Evolutionary conservation across 2,329 filamentous ascomycete genomes (phyloP).

Genomic region (Verticillium nonalfalfae): DNA sequence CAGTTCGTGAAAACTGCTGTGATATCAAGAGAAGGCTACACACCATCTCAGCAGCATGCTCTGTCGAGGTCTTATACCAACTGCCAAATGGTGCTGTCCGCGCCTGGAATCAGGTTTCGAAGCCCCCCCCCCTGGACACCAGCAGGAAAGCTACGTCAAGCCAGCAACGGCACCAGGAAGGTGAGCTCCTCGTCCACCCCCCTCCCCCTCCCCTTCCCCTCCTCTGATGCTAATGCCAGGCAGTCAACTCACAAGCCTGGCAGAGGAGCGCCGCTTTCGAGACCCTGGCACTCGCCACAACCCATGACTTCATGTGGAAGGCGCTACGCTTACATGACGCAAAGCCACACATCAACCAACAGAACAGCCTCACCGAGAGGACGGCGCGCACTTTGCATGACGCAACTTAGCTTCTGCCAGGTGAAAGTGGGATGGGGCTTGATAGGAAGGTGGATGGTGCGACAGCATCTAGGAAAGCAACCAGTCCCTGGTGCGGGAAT

Average conservation of each 20-base stretch:
- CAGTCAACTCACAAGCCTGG: background rate
- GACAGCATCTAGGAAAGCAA: conserved; percentile 1
- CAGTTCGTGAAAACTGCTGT: conserved; percentile 2
- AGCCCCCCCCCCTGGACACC: background rate
- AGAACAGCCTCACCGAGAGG: background rate
- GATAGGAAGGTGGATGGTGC: conserved; percentile 7
- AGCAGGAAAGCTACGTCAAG: conserved; percentile 10
- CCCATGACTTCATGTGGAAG: conserved; percentile 11
- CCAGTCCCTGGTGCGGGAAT: background rate
- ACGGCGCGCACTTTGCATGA: conserved; percentile 7
- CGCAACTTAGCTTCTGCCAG: conserved; percentile 9
- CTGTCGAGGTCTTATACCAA: conserved; percentile 12
- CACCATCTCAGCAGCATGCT: background rate
- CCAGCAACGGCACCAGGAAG: background rate
- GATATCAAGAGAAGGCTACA: background rate
- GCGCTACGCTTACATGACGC: conserved; percentile 11
- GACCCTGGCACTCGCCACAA: conserved; percentile 11
- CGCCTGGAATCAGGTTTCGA: conserved; percentile 11
- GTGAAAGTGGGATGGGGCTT: conserved; percentile 3
- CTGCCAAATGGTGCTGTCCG: background rate
- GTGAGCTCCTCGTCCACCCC: conserved; percentile 4
- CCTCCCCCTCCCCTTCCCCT: background rate
- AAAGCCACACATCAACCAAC: conserved; percentile 11
- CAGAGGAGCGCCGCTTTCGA: background rate
- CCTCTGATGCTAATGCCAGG: background rate